These are phyloP conservation scores for Candida insectalens DNA, from an alignment of 805 yeast genomes.

Conservation along the genomic window DNA sequence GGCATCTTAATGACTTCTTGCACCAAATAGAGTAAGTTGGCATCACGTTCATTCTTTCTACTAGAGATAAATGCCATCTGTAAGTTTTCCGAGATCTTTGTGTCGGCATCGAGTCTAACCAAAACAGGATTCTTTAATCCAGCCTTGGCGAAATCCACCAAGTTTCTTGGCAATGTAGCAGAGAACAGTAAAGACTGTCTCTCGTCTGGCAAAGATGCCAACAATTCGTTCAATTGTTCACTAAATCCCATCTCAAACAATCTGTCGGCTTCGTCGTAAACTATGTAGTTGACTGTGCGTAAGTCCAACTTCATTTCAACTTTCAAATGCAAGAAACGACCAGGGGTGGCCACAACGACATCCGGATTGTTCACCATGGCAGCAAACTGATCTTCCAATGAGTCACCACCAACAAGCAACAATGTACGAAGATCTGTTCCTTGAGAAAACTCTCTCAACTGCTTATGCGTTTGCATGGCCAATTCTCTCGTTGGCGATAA, in stretches of 20 bases:
- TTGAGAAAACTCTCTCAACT: constrained; percentile 76
- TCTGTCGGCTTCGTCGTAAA: constrained; percentile 96
- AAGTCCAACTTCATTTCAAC: constrained; percentile 91
- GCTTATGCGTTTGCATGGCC: constrained; percentile 86
- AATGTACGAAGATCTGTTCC: constrained; percentile 79
- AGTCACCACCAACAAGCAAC: constrained; percentile 93
- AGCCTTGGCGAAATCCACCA: constrained; percentile 96
- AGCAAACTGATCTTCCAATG: constrained; percentile 92
- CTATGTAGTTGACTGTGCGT: constrained; percentile 77
- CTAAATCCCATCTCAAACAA: constrained; percentile 94
- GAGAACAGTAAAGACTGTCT: constrained; percentile 88
- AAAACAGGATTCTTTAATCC: constrained; percentile 89
- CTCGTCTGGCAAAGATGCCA: constrained; percentile 70
- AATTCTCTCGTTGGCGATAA: constrained; percentile 94
- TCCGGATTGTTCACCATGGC: constrained; percentile 94
- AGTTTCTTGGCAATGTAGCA: constrained; percentile 86
- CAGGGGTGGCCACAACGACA: constrained; percentile 93
- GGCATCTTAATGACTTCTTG: constrained; percentile 85
- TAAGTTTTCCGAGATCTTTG: constrained; percentile 80
- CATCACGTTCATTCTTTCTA: constrained; percentile 83
- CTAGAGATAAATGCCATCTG: constrained; percentile 83
- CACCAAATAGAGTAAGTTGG: constrained; percentile 64
- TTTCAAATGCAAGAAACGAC: constrained; percentile 90
- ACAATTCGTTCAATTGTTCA: constrained; percentile 82
- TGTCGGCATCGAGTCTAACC: constrained; percentile 87